These are phyloP conservation scores for Limnanthes douglasii DNA, from an alignment of 345 rosid species.

Conservation along the genomic window DNA sequence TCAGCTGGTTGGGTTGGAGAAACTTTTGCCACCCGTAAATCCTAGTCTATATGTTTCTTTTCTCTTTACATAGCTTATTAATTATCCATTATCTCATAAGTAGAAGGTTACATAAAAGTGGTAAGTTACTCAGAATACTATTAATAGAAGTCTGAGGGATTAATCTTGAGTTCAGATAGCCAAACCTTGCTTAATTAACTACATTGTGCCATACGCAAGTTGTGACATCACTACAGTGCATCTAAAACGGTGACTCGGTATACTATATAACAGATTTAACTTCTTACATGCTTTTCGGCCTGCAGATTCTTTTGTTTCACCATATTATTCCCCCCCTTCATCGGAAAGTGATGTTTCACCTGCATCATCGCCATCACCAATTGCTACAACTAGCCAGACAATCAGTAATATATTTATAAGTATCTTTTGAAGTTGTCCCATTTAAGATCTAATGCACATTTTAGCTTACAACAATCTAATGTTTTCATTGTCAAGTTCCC, in stretches of 20 bases:
- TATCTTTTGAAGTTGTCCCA: not conserved
- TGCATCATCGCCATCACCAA: slow-evolving; percentile 48
- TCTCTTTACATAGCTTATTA: too few relatives aligned
- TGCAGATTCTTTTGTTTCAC: slow-evolving; percentile 23
- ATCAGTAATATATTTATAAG: slow-evolving; percentile 3
- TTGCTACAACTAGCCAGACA: slow-evolving; percentile 18
- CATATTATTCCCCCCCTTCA: slow-evolving; percentile 20
- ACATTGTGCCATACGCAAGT: slow-evolving; percentile 1
- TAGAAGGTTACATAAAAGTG: too few relatives aligned
- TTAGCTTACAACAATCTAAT: slow-evolving; percentile 16
- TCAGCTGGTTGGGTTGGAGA: slow-evolving; percentile 42
- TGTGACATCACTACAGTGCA: too few relatives aligned
- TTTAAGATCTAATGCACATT: slow-evolving; percentile 9
- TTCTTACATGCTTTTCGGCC: slow-evolving; percentile 8
- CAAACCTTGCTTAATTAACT: slow-evolving; percentile 1
- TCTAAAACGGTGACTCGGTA: too few relatives aligned
- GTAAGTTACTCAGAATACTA: too few relatives aligned
- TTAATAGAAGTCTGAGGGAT: too few relatives aligned
- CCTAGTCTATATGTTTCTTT: too few relatives aligned
- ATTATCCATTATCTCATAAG: too few relatives aligned
- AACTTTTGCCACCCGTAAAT: too few relatives aligned
- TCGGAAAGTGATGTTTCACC: slow-evolving; percentile 18
- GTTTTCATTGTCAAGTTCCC: slow-evolving; percentile 32
- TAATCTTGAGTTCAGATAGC: slow-evolving; percentile 1
- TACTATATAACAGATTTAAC: too few relatives aligned